A percentile compares a stretch with the other conserved stretches of the same genome.
These are phyloP conservation scores for Agaricus blazei DNA, from an alignment of 768 basidiomycete species.

Conservation along the genomic window DNA sequence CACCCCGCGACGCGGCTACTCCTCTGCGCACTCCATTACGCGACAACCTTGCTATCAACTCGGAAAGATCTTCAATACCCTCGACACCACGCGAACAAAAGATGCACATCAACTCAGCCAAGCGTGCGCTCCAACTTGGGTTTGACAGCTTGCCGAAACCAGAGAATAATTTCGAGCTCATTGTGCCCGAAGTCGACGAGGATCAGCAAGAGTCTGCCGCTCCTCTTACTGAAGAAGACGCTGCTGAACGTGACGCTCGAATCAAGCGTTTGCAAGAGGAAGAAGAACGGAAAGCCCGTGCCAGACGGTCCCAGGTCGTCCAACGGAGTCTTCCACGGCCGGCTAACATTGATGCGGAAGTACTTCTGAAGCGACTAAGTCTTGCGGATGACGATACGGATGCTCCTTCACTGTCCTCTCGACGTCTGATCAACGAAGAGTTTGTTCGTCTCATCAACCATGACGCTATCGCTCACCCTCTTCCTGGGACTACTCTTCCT, in stretches of 20 bases:
- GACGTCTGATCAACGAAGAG: slow-evolving; percentile 69
- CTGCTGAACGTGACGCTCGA: slow-evolving; percentile 84
- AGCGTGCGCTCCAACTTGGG: slow-evolving; percentile 72
- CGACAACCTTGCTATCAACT: slow-evolving; percentile 88
- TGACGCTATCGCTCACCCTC: slow-evolving; percentile 81
- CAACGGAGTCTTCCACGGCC: slow-evolving; percentile 84
- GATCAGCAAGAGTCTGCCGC: slow-evolving; percentile 45
- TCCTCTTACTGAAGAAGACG: slow-evolving; percentile 71
- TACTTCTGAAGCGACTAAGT: slow-evolving; percentile 56
- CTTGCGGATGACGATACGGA: slow-evolving; percentile 41
- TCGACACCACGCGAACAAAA: slow-evolving; percentile 78
- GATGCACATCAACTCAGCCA: slow-evolving; percentile 54
- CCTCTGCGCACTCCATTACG: slow-evolving; percentile 93
- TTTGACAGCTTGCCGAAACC: slow-evolving; percentile 86
- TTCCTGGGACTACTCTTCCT: slow-evolving; percentile 80
- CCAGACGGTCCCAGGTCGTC: slow-evolving; percentile 75
- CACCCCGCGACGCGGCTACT: slow-evolving; percentile 63
- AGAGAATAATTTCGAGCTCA: slow-evolving; percentile 95
- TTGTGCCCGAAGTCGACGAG: slow-evolving; percentile 86
- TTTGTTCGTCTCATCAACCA: slow-evolving; percentile 77
- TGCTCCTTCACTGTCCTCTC: slow-evolving; percentile 41
- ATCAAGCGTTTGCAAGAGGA: slow-evolving; percentile 62
- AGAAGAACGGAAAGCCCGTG: slow-evolving; percentile 76
- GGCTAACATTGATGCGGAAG: slow-evolving; percentile 68
- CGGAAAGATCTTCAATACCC: slow-evolving; percentile 50